Percentiles rank a stretch among this genome's conserved stretches.
phyloP scores from a whole-genome alignment of 345 rosid genomes.

The Citrus glauca region DNA sequence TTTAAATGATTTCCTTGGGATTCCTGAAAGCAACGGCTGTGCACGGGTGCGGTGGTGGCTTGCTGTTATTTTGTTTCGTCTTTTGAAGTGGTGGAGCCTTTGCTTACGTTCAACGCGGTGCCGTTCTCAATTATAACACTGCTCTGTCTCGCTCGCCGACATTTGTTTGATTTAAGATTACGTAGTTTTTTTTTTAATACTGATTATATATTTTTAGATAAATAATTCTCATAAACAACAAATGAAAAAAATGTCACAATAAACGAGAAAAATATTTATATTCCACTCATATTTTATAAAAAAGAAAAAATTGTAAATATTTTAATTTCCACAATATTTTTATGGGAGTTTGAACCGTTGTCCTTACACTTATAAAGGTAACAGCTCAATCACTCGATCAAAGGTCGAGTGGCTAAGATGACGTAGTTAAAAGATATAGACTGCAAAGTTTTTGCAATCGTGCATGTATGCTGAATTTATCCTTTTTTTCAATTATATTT shows the following conservation, averaged over 20 bases:
- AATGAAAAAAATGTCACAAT: no score
- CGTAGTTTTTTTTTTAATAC: no score
- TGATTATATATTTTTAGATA: rapidly evolving
- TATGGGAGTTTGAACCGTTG: rapidly evolving
- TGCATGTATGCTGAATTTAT: no score
- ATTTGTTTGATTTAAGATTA: not conserved
- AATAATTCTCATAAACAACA: rapidly evolving
- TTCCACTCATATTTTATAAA: rapidly evolving
- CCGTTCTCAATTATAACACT: not conserved
- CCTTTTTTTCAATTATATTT: no score
- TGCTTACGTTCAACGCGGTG: not conserved
- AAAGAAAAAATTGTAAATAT: rapidly evolving
- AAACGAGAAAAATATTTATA: no score
- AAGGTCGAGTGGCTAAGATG: no score
- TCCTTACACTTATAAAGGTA: no score
- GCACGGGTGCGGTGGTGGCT: not conserved
- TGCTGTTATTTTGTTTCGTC: no score
- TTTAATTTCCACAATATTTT: rapidly evolving
- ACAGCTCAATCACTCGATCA: no score
- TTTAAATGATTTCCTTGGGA: not conserved
- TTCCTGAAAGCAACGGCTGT: not conserved
- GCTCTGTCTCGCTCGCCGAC: not conserved
- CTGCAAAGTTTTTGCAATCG: no score
- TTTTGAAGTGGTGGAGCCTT: not conserved
- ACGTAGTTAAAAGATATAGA: no score